phyloP scores from a whole-genome alignment of 345 rosid species.

The Ailanthus altissimus region DNA sequence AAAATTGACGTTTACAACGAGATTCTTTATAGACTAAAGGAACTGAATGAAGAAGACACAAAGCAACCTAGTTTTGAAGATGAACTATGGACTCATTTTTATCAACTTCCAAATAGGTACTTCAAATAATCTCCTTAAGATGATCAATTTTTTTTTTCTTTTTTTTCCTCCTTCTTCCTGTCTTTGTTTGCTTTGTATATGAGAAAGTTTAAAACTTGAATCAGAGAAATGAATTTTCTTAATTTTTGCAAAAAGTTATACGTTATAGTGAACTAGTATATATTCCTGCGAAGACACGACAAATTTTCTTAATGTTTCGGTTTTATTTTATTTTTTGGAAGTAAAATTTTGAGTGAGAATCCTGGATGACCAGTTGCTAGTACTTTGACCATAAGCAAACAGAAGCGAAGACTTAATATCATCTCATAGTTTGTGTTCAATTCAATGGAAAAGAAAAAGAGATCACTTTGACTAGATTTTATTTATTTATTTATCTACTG shows the following conservation, averaged over 20 bases:
- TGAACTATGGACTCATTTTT: conserved; percentile 66
- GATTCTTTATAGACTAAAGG: conserved; percentile 49
- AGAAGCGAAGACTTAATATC: not conserved
- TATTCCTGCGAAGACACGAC: not conserved
- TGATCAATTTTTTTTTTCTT: too few relatives aligned
- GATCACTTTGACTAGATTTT: not conserved
- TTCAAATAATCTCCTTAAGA: too few relatives aligned
- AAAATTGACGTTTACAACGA: conserved; percentile 48
- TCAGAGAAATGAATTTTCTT: not conserved
- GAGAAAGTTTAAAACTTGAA: not conserved
- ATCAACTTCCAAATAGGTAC: conserved; percentile 55
- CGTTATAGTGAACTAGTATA: not conserved
- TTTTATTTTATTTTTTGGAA: not conserved
- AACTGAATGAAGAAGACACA: conserved; percentile 40
- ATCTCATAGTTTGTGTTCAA: not conserved
- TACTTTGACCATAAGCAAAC: not conserved
- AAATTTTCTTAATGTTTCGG: not conserved
- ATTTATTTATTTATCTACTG: not conserved
- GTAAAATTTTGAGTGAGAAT: too few relatives aligned
- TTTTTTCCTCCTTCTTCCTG: too few relatives aligned
- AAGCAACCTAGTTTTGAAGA: conserved; percentile 50
- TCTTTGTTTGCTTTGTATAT: not conserved
- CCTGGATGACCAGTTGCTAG: not conserved
- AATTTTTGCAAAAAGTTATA: not conserved
- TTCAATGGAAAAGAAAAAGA: not conserved